phyloP scores from a whole-genome alignment of 2,329 filamentous ascomycete genomes.

The Pleurostoma richardsiae region DNA sequence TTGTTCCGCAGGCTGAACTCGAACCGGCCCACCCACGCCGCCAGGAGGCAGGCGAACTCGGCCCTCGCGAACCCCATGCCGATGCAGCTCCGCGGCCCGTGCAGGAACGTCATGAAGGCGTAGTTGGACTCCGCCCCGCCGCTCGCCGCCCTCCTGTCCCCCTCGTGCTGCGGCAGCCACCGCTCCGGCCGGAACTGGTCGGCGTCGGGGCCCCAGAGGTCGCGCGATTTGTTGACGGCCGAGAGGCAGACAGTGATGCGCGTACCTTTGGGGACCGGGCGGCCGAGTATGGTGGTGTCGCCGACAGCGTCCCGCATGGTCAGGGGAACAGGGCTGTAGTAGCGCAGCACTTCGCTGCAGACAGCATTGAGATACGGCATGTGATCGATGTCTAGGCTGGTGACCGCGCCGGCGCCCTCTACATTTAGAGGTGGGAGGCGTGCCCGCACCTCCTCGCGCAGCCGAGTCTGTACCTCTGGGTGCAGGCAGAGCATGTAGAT shows the following conservation, averaged over 20 bases:
- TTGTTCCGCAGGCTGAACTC: constrained; percentile 52
- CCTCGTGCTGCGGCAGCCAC: constrained; percentile 51
- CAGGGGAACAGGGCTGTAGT: constrained; percentile 65
- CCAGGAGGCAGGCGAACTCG: constrained; percentile 81
- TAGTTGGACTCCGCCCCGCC: constrained; percentile 75
- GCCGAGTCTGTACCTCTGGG: constrained; percentile 57
- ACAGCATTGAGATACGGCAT: constrained; percentile 79
- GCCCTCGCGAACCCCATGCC: constrained; percentile 74
- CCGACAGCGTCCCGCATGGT: constrained; percentile 62
- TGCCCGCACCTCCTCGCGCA: constrained; percentile 63
- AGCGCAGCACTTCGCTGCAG: constrained; percentile 70
- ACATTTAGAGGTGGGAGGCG: constrained; percentile 45
- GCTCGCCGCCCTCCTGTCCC: constrained; percentile 43
- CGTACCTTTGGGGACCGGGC: constrained; percentile 66
- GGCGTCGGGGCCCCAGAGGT: constrained; percentile 74
- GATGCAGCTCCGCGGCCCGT: constrained; percentile 83
- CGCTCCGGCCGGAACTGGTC: constrained; percentile 72
- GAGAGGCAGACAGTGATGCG: constrained; percentile 58
- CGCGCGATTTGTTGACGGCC: constrained; percentile 64
- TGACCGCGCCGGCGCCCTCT: constrained; percentile 31
- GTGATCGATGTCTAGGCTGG: constrained; percentile 58
- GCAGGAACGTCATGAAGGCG: constrained; percentile 74
- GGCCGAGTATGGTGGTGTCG: constrained; percentile 61
- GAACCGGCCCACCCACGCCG: constrained; percentile 72
- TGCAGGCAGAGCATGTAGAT: constrained; percentile 64